These are phyloP conservation scores for Entomortierella chlamydospora DNA, from an alignment of 192 early-diverging fungal genomes.

Conservation along the genomic window DNA sequence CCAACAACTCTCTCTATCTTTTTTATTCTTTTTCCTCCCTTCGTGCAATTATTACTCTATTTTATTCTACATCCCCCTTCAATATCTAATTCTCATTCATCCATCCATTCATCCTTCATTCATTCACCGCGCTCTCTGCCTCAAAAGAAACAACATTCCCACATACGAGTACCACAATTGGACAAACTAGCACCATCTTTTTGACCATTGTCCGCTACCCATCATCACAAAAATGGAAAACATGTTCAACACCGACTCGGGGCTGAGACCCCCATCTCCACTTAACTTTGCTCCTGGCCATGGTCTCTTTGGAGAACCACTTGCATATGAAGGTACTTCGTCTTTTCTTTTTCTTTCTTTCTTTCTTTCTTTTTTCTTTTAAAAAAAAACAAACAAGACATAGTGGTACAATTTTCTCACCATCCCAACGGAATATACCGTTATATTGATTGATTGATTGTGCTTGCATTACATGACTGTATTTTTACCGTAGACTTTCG, in stretches of 20 bases:
- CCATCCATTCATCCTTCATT: neutral
- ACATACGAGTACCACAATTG: no score
- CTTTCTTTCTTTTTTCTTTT: neutral
- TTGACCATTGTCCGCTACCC: neutral
- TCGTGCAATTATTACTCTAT: neutral
- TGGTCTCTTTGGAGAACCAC: slow-evolving; percentile 43
- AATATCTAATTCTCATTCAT: neutral
- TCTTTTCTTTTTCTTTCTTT: slow-evolving; percentile 12
- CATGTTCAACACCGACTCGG: slow-evolving; percentile 53
- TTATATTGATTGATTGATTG: no score
- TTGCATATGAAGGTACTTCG: slow-evolving; percentile 44
- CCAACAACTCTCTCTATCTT: neutral
- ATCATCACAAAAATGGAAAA: slow-evolving; percentile 9
- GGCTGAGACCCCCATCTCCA: slow-evolving; percentile 47
- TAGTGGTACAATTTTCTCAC: no score
- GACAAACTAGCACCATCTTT: neutral
- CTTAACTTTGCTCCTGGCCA: slow-evolving; percentile 31
- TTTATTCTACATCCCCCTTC: neutral
- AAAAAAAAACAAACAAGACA: no score
- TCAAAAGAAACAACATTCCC: no score
- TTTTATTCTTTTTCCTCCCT: neutral
- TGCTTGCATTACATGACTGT: no score
- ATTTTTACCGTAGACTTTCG: slow-evolving; percentile 21
- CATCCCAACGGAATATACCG: neutral
- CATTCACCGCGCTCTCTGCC: no score